Evolutionary conservation across 1,284 basidiomycete species (phyloP).

Genomic region (Puccinia polysora): DNA sequence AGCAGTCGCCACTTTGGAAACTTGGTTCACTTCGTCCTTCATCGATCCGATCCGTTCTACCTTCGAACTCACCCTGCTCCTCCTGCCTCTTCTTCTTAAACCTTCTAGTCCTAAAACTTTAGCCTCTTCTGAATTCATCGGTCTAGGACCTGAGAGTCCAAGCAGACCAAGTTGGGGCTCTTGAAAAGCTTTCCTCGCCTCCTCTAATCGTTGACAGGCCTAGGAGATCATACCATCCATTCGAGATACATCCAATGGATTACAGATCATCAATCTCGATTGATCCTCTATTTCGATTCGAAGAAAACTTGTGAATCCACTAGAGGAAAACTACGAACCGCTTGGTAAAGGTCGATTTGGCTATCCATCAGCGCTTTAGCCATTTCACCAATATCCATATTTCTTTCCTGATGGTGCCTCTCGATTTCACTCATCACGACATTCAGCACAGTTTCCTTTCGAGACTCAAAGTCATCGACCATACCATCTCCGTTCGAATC

Average conservation of each 20-base stretch:
- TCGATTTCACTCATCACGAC: slow-evolving; percentile 39
- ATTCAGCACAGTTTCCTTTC: slow-evolving; percentile 36
- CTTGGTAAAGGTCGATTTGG: slow-evolving; percentile 31
- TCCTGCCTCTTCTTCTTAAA: neutral
- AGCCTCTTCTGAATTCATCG: neutral
- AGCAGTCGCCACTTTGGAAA: neutral
- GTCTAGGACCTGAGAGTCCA: neutral
- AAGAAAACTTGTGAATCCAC: too few species aligned
- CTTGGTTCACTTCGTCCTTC: neutral
- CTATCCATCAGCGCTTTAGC: slow-evolving; percentile 9
- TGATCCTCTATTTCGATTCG: neutral
- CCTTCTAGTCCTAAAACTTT: neutral
- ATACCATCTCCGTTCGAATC: neutral
- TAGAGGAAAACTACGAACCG: too few species aligned
- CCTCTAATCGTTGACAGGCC: slow-evolving; percentile 1
- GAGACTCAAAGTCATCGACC: slow-evolving; percentile 10
- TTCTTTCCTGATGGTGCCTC: slow-evolving; percentile 23
- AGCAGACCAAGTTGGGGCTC: neutral
- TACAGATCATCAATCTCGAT: neutral
- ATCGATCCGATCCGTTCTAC: neutral
- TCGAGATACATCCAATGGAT: too few species aligned
- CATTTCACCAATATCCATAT: slow-evolving; percentile 6
- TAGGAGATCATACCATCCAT: neutral
- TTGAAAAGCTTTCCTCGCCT: neutral
- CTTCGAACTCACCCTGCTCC: too few species aligned